Evolutionary conservation across 2,329 filamentous ascomycete species (phyloP).

Genomic region (Penicillium sp.): DNA sequence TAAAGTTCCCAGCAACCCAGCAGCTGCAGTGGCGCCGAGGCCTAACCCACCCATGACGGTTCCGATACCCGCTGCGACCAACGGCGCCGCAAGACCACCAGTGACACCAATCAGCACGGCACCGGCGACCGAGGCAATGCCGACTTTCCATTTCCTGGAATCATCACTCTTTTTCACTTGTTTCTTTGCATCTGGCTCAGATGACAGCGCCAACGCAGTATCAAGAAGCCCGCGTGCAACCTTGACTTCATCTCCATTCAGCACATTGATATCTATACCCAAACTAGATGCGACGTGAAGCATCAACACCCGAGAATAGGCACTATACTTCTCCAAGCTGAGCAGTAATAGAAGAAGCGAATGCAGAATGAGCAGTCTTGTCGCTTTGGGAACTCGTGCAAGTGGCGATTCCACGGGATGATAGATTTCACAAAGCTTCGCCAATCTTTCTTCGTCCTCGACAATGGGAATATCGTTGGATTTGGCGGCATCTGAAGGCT

Average conservation of each 20-base stretch:
- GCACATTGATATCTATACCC: constrained; percentile 61
- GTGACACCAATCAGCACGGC: constrained; percentile 84
- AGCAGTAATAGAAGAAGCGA: constrained; percentile 69
- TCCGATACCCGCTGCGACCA: constrained; percentile 77
- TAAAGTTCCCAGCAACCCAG: constrained; percentile 74
- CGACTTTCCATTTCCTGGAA: constrained; percentile 75
- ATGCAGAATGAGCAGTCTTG: constrained; percentile 66
- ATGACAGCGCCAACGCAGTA: constrained; percentile 73
- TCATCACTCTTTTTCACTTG: constrained; percentile 65
- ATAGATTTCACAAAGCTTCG: constrained; percentile 45
- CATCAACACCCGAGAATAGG: constrained; percentile 70
- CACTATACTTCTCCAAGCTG: constrained; percentile 73
- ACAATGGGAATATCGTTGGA: constrained; percentile 23
- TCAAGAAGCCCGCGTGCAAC: constrained; percentile 72
- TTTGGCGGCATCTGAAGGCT: constrained; percentile 11
- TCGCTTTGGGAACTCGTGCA: constrained; percentile 35
- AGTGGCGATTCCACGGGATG: constrained; percentile 62
- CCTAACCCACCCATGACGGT: constrained; percentile 74
- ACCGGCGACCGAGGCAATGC: constrained; percentile 81
- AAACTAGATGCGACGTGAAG: constrained; percentile 69
- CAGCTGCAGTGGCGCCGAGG: constrained; percentile 69
- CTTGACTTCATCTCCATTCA: constrained; percentile 71
- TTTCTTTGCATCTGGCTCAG: constrained; percentile 72
- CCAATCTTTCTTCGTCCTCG: constrained; percentile 26
- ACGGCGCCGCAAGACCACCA: constrained; percentile 71